Conservation (phyloP, 2,329 filamentous ascomycete species). For the Aspergillus sp. region DNA sequence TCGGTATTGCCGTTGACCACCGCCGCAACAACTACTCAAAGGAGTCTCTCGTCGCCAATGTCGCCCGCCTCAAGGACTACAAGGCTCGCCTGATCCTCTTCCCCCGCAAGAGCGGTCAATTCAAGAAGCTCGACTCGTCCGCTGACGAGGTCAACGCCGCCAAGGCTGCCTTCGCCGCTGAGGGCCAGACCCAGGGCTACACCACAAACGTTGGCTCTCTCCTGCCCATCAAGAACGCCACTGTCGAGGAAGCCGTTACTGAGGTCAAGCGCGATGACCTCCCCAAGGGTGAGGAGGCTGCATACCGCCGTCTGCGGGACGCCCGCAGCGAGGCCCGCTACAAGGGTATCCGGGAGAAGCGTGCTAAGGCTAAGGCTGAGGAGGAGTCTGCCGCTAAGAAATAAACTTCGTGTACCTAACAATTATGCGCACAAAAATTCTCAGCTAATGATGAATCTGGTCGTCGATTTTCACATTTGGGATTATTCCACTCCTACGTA, state of each 20-base stretch:
- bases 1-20: slow-evolving; percentile 95
- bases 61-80: slow-evolving; percentile 97
- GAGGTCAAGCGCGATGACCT: slow-evolving; percentile 82
- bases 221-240: slow-evolving; percentile 71
- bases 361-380: slow-evolving; percentile 76
- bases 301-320: slow-evolving; percentile 81
- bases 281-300: slow-evolving; percentile 77
- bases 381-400: slow-evolving; percentile 60
- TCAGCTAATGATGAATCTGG: slow-evolving; percentile 40
- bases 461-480: slow-evolving; percentile 36
- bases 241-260: slow-evolving; percentile 58
- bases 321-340: slow-evolving; percentile 81
- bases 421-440: slow-evolving; percentile 21
- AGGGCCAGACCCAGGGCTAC: slow-evolving; percentile 53
- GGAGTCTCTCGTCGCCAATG: slow-evolving; percentile 92
- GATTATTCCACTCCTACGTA: slow-evolving; percentile 19
- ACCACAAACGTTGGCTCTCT: slow-evolving; percentile 55
- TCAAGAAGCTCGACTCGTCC: slow-evolving; percentile 87
- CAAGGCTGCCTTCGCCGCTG: slow-evolving; percentile 53
- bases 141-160: slow-evolving; percentile 77
- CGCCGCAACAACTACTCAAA: slow-evolving; percentile 97
- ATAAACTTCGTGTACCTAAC: slow-evolving; percentile 38
- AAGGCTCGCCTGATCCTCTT: slow-evolving; percentile 94
- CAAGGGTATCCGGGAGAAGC: slow-evolving; percentile 87
- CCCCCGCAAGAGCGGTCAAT: slow-evolving; percentile 89